phyloP scores from a whole-genome alignment of 371 early-diverging fungal genomes.

The Mortierella sp. region DNA sequence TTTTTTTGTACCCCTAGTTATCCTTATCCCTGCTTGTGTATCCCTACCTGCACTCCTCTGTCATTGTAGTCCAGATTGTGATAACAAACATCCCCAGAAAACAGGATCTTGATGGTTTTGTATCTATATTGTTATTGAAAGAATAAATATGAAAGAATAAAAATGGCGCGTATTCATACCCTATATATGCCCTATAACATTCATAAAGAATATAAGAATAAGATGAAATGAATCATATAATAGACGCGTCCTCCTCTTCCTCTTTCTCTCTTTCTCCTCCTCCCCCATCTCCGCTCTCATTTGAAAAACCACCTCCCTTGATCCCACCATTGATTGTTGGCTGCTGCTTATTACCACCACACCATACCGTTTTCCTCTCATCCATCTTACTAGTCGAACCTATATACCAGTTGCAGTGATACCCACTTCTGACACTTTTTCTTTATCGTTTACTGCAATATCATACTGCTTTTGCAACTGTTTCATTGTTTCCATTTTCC shows the following conservation, averaged over 20 bases:
- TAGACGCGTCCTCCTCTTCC: conserved; percentile 9
- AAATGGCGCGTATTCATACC: not conserved
- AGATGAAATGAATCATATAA: too few species aligned
- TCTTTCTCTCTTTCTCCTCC: conserved; percentile 2
- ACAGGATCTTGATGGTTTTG: not conserved
- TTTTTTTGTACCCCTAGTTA: conserved; percentile 12
- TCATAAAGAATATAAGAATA: not conserved
- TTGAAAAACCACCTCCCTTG: conserved; percentile 14
- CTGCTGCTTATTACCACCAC: conserved; percentile 13
- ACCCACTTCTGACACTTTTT: not conserved
- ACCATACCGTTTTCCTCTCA: not conserved
- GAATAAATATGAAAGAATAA: not conserved
- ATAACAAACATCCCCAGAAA: not conserved
- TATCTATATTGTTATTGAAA: not conserved
- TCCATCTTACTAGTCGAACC: not conserved
- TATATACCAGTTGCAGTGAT: conserved; percentile 4
- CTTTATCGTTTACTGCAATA: conserved; percentile 7
- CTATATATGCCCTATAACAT: not conserved
- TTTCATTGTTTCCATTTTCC: conserved; percentile 20
- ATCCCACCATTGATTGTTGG: conserved; percentile 2
- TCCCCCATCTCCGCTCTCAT: conserved; percentile 4
- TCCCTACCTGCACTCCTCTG: not conserved
- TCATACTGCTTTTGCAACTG: conserved; percentile 28
- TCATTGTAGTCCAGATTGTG: conserved; percentile 14
- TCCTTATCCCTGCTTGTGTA: conserved; percentile 1